Evolutionary conservation across 164 flowering plant genomes (phyloP).

Genomic region (Aristolochia californica): DNA sequence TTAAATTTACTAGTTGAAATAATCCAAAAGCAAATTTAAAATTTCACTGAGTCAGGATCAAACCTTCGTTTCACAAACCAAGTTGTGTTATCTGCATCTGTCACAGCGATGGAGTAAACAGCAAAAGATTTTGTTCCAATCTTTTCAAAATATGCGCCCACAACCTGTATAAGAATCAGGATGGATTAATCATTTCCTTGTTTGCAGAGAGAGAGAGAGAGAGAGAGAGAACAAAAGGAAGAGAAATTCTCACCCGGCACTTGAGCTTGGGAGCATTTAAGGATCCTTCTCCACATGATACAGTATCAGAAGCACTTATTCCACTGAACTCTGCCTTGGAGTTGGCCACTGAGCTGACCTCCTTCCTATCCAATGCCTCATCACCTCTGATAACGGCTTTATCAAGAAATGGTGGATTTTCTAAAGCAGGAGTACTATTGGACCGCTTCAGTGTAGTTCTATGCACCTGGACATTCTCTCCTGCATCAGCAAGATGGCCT

Average conservation of each 20-base stretch:
- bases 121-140: conserved; percentile 86
- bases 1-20: too few relatives aligned
- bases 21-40: too few relatives aligned
- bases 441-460: conserved; percentile 19
- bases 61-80: conserved; percentile 98
- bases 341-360: conserved; percentile 33
- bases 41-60: not conserved
- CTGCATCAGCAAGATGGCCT: conserved; percentile 9
- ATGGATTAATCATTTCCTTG: not conserved
- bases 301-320: conserved; percentile 11
- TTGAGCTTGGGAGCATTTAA: conserved; percentile 18
- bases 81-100: conserved; percentile 55
- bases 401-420: conserved; percentile 6
- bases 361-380: conserved; percentile 27
- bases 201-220: not conserved
- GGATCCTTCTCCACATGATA: conserved; percentile 12
- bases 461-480: conserved; percentile 9
- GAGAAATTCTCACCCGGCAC: conserved; percentile 21
- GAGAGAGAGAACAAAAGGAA: not conserved
- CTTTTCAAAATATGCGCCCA: conserved; percentile 93
- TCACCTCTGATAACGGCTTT: conserved; percentile 8
- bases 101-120: conserved; percentile 86
- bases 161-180: conserved; percentile 40
- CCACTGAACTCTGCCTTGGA: conserved; percentile 9
- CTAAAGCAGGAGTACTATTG: conserved; percentile 24